Percentiles rank a stretch among this genome's conserved stretches.
Evolutionary conservation across 345 rosid genomes (phyloP).

Genomic region (Microcos paniculata): DNA sequence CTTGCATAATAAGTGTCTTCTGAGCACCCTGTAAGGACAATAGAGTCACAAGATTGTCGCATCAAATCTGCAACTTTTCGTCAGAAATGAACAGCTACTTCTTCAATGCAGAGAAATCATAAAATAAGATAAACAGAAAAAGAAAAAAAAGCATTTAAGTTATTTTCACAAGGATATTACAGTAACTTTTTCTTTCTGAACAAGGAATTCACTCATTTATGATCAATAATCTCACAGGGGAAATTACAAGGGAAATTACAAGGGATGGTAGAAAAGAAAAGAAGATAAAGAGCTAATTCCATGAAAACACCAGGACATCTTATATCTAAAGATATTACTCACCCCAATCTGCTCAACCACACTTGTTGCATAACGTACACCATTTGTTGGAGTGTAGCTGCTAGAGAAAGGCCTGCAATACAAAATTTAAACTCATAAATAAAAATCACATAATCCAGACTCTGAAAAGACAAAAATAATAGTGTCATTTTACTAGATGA

Average conservation of each 20-base stretch:
- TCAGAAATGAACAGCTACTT: neutral
- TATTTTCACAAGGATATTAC: neutral
- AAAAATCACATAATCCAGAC: neutral
- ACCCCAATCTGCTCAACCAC: constrained; percentile 70
- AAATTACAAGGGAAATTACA: too few relatives aligned
- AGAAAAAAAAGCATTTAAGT: neutral
- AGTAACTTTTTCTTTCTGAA: neutral
- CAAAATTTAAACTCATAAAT: neutral
- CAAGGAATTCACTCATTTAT: neutral
- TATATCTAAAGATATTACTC: constrained; percentile 26
- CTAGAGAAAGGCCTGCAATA: constrained; percentile 60
- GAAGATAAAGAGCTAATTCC: neutral
- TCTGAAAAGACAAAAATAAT: constrained; percentile 10
- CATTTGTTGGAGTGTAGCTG: constrained; percentile 40
- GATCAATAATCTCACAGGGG: neutral
- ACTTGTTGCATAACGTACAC: constrained; percentile 57
- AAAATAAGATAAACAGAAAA: neutral
- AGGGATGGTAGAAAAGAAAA: constrained; percentile 6
- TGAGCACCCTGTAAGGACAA: constrained; percentile 45
- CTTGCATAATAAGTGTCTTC: constrained; percentile 70
- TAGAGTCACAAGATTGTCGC: constrained; percentile 11
- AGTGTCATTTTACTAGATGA: neutral
- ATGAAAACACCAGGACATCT: constrained; percentile 7
- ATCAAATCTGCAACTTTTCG: constrained; percentile 13
- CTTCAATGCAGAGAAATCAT: neutral